These are phyloP conservation scores for Cyclospora cayetanensis DNA, from an alignment of 169 alveolate genomes.

Conservation along the genomic window DNA sequence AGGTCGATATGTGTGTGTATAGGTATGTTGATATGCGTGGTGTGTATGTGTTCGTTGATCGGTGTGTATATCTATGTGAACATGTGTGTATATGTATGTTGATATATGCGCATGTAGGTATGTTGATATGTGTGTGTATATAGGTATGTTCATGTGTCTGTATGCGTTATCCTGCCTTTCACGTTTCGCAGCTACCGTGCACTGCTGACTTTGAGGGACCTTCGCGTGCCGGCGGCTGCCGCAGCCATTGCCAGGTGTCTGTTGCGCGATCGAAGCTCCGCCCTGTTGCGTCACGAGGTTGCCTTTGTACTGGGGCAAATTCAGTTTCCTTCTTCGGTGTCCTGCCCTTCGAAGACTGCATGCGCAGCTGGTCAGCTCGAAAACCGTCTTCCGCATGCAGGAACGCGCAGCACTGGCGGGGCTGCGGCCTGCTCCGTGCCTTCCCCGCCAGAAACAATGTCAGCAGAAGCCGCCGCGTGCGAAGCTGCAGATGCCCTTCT, in stretches of 20 bases:
- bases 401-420: neutral
- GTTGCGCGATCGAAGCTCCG: slow-evolving; percentile 83
- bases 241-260: slow-evolving; percentile 83
- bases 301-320: slow-evolving; percentile 94
- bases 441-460: neutral
- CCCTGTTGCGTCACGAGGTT: slow-evolving; percentile 91
- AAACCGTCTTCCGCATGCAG: neutral
- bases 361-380: neutral
- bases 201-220: slow-evolving; percentile 80
- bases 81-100: too few species aligned
- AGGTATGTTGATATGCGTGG: too few species aligned
- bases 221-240: slow-evolving; percentile 76
- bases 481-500: slow-evolving; percentile 79
- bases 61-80: too few species aligned
- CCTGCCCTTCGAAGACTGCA: neutral
- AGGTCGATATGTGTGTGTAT: too few species aligned
- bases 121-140: too few species aligned
- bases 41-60: too few species aligned
- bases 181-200: slow-evolving; percentile 83
- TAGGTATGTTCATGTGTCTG: too few species aligned
- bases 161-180: too few species aligned
- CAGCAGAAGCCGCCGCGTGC: slow-evolving; percentile 21
- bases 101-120: too few species aligned
- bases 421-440: neutral
- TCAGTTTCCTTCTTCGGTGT: neutral